Evolutionary conservation across 2,329 filamentous ascomycete species (phyloP).

Genomic region (Plectosphaerella sp.): DNA sequence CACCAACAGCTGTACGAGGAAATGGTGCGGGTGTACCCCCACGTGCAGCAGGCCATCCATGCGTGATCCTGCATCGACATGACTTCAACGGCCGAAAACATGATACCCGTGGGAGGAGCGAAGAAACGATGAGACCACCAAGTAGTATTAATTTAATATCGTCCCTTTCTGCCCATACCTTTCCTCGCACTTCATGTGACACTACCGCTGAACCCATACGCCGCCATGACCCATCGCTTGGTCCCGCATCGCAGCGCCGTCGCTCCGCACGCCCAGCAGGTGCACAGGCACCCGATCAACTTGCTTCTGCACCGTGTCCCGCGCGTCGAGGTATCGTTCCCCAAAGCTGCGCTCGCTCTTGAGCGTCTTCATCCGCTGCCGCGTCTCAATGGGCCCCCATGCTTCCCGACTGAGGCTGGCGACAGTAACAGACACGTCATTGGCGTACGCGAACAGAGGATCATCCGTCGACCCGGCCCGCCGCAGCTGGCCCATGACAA

Average conservation of each 20-base stretch:
- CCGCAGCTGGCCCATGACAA: slow-evolving; percentile 58
- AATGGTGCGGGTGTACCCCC: slow-evolving; percentile 79
- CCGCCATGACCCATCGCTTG: slow-evolving; percentile 43
- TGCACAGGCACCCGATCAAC: slow-evolving; percentile 58
- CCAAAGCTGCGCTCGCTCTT: slow-evolving; percentile 36
- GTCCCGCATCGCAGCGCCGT: slow-evolving; percentile 42
- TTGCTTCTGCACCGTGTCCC: slow-evolving; percentile 45
- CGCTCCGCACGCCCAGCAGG: slow-evolving; percentile 51
- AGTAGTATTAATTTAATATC: background rate
- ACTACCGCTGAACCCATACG: slow-evolving; percentile 37
- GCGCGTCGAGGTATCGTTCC: slow-evolving; percentile 42
- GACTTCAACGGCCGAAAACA: too few relatives aligned
- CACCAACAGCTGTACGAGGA: slow-evolving; percentile 77
- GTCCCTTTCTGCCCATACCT: background rate
- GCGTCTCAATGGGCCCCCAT: slow-evolving; percentile 38
- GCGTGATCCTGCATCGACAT: slow-evolving; percentile 29
- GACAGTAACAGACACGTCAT: slow-evolving; percentile 37
- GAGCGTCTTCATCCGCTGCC: slow-evolving; percentile 29
- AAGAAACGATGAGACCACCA: too few relatives aligned
- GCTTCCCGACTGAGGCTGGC: slow-evolving; percentile 40
- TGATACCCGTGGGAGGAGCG: too few relatives aligned
- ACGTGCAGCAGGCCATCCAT: slow-evolving; percentile 75
- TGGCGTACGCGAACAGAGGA: slow-evolving; percentile 22
- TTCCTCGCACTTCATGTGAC: background rate
- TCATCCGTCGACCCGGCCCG: slow-evolving; percentile 17